Conservation (phyloP, 805 yeast species). For the Barnettozyma populi region DNA sequence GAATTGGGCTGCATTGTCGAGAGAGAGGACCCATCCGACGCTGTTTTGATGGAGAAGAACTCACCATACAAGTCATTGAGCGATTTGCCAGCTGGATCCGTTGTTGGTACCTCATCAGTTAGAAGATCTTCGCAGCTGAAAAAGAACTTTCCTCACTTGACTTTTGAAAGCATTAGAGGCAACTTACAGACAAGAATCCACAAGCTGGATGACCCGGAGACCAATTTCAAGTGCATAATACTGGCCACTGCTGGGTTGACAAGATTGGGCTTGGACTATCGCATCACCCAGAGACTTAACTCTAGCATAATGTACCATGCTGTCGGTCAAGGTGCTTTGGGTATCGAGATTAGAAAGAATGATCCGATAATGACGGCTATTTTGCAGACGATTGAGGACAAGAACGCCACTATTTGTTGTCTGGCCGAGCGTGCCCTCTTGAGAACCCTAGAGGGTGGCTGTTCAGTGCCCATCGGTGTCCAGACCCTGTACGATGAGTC, state of each 20-base stretch:
- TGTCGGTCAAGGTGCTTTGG: constrained; percentile 98
- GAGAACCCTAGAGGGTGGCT: constrained; percentile 92
- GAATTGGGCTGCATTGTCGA: constrained; percentile 81
- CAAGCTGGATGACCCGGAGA: constrained; percentile 70
- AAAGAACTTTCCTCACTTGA: constrained; percentile 68
- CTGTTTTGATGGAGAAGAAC: constrained; percentile 65
- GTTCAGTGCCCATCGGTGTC: constrained; percentile 96
- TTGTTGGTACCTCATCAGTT: constrained; percentile 92
- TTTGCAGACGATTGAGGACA: constrained; percentile 60
- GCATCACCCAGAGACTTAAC: constrained; percentile 70
- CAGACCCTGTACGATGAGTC: constrained; percentile 47
- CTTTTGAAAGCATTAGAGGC: constrained; percentile 84
- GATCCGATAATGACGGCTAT: constrained; percentile 57
- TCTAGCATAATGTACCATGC: constrained; percentile 87
- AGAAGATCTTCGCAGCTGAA: constrained; percentile 89
- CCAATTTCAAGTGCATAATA: constrained; percentile 66
- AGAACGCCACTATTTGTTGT: constrained; percentile 66
- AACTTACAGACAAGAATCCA: constrained; percentile 70
- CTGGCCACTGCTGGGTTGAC: constrained; percentile 90
- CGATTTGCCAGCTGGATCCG: constrained; percentile 79
- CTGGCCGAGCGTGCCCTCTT: constrained; percentile 82
- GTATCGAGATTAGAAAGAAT: constrained; percentile 76
- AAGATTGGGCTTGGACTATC: constrained; percentile 62
- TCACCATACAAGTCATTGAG: constrained; percentile 57
- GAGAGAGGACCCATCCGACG: constrained; percentile 93